Evolutionary conservation across 805 yeast species (phyloP).

Genomic region (Ogataea siamensis): DNA sequence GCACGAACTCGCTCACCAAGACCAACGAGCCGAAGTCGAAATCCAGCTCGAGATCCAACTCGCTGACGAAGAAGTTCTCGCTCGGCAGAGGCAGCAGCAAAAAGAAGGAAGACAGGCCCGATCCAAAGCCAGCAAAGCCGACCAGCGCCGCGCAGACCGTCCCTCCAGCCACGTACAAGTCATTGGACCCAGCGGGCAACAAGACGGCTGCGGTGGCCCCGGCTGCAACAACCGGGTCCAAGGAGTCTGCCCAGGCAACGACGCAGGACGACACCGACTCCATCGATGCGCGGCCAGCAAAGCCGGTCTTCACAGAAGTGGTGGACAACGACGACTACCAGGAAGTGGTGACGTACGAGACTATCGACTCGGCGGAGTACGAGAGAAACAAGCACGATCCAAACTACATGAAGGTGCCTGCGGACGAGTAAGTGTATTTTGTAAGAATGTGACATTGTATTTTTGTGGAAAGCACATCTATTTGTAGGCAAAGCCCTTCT

Average conservation of each 20-base stretch:
- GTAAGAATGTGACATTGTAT: constrained; percentile 12
- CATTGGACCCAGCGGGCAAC: background rate
- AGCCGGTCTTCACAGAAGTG: constrained; percentile 34
- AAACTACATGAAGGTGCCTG: constrained; percentile 41
- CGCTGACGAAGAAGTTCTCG: constrained; percentile 17
- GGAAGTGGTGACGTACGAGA: constrained; percentile 43
- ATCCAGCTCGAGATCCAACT: constrained; percentile 26
- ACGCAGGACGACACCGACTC: constrained; percentile 24
- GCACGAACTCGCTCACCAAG: constrained; percentile 44
- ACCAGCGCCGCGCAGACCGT: too few species aligned
- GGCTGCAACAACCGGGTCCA: too few species aligned
- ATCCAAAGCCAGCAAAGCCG: constrained; percentile 17
- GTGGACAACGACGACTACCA: constrained; percentile 30
- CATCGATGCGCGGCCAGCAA: constrained; percentile 19
- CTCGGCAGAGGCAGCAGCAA: constrained; percentile 24
- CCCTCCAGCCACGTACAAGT: constrained; percentile 22
- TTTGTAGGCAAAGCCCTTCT: constrained; percentile 40
- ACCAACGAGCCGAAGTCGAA: constrained; percentile 39
- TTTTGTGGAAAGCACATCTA: constrained; percentile 17
- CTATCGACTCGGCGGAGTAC: constrained; percentile 47
- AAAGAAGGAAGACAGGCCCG: constrained; percentile 19
- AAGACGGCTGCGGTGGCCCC: too few species aligned
- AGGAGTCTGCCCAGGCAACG: background rate
- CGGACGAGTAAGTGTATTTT: constrained; percentile 17
- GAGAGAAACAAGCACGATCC: constrained; percentile 46